Base-by-base conservation (phyloP, 257 asterid genomes). In the Solanum ossicruentum region DNA sequence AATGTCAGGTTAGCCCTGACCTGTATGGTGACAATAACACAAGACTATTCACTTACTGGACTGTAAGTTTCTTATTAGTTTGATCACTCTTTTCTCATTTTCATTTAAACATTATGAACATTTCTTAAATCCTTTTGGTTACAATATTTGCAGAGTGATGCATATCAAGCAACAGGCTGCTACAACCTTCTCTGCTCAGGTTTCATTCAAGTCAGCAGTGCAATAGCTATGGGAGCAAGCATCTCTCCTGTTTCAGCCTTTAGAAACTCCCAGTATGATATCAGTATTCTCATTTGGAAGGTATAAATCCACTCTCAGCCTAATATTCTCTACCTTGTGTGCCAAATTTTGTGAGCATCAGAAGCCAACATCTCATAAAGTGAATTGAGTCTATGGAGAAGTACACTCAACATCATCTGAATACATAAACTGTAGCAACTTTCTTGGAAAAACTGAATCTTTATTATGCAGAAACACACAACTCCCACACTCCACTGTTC, bases 101-200 rank as follows among this genome's bases (percentile, higher is more conserved):
- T 61, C 21, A 43, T 63, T 45, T 45, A 45, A 60, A 81, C 58
- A 10, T 15, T 11, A 26, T 82, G 58, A 70, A 69, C 71, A 45
- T 32, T 67, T 28, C 57, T 28, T 47, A 11, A 56, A 17, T 39
- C 54, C 45, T 20, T 70, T 20, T 56, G 13, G 65, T 20, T 57
- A 1, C 39, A 15, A 71, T 77, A 32, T 79, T 77, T 86, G 87
- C 92, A 95, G 98, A 95, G 98, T 65, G 98, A 95, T 90, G 98
- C 98, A 39, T 95, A 95, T 91, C 98, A 95, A 90, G 97, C 98
- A 47, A 95, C 98, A 1, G 98, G 98, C 45, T 95, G 98, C 94
- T 95, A 95, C 92, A 95, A 95, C 85, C 94, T 95, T 69, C 93
- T 95, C 0, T 95, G 98, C 93, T 93, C 97, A 2, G 98, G 98